Conservation (phyloP, 176 grass and related monocot species). For the Poa pratensis region DNA sequence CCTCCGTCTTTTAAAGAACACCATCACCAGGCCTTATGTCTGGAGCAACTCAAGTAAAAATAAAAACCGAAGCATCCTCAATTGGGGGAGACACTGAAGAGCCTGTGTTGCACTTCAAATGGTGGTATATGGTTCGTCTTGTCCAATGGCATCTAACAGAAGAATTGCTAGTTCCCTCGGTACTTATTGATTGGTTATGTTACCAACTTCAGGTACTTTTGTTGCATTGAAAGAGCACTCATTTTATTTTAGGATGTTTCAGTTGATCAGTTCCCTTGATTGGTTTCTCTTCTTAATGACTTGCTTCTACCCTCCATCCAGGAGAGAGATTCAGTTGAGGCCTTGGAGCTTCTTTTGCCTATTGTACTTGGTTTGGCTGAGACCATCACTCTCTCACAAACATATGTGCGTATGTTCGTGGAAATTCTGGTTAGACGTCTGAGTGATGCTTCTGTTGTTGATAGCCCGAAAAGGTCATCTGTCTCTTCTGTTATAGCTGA, state of each 20-base stretch:
- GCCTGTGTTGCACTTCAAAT: slow-evolving; percentile 76
- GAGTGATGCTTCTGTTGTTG: slow-evolving; percentile 57
- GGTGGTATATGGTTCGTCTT: slow-evolving; percentile 91
- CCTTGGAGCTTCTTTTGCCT: slow-evolving; percentile 90
- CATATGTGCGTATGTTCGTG: slow-evolving; percentile 77
- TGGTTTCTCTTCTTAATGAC: slow-evolving; percentile 36
- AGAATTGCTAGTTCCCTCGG: slow-evolving; percentile 76
- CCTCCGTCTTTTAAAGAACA: slow-evolving; percentile 71
- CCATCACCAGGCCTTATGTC: slow-evolving; percentile 63
- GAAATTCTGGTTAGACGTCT: slow-evolving; percentile 70
- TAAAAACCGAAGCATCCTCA: slow-evolving; percentile 63
- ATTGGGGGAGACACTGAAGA: slow-evolving; percentile 65
- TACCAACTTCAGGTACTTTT: slow-evolving; percentile 80
- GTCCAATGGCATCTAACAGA: slow-evolving; percentile 93
- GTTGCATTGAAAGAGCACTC: neutral
- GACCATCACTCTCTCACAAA: slow-evolving; percentile 81
- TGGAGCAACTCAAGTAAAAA: slow-evolving; percentile 54
- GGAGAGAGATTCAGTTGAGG: slow-evolving; percentile 86
- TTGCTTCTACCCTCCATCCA: slow-evolving; percentile 48
- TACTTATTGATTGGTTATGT: slow-evolving; percentile 77
- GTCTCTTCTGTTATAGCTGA: slow-evolving; percentile 71
- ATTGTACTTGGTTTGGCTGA: slow-evolving; percentile 74
- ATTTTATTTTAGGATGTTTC: slow-evolving; percentile 22
- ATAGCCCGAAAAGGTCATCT: slow-evolving; percentile 66
- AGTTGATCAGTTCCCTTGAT: slow-evolving; percentile 39